Percentiles rank a stretch among this genome's conserved stretches.
phyloP scores from a whole-genome alignment of 2,329 filamentous ascomycete species.

The Diaporthe humulicola region DNA sequence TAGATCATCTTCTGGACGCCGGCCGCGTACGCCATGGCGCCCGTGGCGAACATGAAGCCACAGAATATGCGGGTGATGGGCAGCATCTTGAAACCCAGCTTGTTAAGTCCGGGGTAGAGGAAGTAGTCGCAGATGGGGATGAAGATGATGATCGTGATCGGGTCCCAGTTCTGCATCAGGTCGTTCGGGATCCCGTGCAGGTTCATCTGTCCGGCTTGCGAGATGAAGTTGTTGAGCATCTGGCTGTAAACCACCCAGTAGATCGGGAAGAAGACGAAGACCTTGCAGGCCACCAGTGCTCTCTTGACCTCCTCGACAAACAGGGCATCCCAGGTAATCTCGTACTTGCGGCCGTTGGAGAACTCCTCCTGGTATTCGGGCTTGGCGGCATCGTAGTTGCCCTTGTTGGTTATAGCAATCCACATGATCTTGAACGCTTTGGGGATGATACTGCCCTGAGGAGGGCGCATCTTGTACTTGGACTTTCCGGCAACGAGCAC shows the following conservation, averaged over 20 bases:
- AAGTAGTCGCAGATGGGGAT: slow-evolving; percentile 72
- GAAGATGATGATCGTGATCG: slow-evolving; percentile 75
- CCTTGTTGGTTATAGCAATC: slow-evolving; percentile 79
- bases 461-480: slow-evolving; percentile 64
- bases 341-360: slow-evolving; percentile 72
- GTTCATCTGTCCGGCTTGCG: slow-evolving; percentile 69
- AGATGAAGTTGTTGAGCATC: slow-evolving; percentile 69
- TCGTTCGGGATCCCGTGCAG: slow-evolving; percentile 78
- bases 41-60: slow-evolving; percentile 63
- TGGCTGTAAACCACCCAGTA: slow-evolving; percentile 79
- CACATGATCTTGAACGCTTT: slow-evolving; percentile 75
- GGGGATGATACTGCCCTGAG: slow-evolving; percentile 74
- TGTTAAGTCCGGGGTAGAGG: slow-evolving; percentile 73
- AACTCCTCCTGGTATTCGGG: slow-evolving; percentile 77
- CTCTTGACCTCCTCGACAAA: slow-evolving; percentile 82
- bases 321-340: slow-evolving; percentile 74
- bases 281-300: slow-evolving; percentile 75
- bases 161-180: slow-evolving; percentile 76
- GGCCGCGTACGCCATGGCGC: slow-evolving; percentile 37
- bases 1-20: slow-evolving; percentile 40
- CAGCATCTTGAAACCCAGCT: slow-evolving; percentile 69
- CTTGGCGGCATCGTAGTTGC: slow-evolving; percentile 74
- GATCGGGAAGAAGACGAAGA: slow-evolving; percentile 74
- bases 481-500: slow-evolving; percentile 63
- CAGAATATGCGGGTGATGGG: slow-evolving; percentile 76